Percentiles rank a stretch among this genome's conserved stretches.
Conservation (phyloP, 106 monocot genomes). For the Chionographis japonica region DNA sequence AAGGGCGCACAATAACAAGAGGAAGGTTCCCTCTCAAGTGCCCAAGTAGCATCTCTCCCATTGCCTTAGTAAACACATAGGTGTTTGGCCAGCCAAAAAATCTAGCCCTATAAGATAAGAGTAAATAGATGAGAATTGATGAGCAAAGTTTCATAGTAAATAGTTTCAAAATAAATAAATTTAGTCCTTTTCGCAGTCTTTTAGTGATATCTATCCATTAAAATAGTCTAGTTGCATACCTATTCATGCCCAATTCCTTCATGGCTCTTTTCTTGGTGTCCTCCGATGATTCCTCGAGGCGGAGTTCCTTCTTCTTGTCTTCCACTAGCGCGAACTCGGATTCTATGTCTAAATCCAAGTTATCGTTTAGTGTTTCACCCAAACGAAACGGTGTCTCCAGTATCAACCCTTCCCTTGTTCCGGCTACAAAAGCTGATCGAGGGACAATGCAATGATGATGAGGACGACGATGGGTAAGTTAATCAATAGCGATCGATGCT, state of each 20-base stretch:
- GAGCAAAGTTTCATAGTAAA: not conserved
- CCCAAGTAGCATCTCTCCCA: conserved; percentile 78
- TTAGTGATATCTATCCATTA: too few species aligned
- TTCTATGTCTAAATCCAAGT: conserved; percentile 43
- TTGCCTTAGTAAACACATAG: conserved; percentile 79
- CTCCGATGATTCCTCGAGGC: conserved; percentile 1
- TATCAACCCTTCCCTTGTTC: conserved; percentile 41
- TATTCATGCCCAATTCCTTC: conserved; percentile 57
- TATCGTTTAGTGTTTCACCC: conserved; percentile 42
- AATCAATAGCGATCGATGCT: not conserved
- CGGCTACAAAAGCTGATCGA: conserved; percentile 60
- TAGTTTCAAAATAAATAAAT: not conserved
- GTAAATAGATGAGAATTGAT: not conserved
- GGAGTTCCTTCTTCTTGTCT: conserved; percentile 27
- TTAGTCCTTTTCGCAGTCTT: too few species aligned
- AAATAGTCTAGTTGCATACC: conserved; percentile 11
- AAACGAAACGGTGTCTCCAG: conserved; percentile 40
- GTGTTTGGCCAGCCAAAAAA: conserved; percentile 81
- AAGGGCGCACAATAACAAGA: conserved; percentile 65
- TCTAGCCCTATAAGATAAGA: conserved; percentile 39
- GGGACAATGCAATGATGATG: not conserved
- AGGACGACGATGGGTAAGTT: too few species aligned
- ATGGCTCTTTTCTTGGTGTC: conserved; percentile 33
- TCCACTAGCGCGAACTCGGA: conserved; percentile 43
- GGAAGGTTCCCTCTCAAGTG: conserved; percentile 44